Conservation (phyloP, 2,329 filamentous ascomycete species). For the Mariannaea elegans region DNA sequence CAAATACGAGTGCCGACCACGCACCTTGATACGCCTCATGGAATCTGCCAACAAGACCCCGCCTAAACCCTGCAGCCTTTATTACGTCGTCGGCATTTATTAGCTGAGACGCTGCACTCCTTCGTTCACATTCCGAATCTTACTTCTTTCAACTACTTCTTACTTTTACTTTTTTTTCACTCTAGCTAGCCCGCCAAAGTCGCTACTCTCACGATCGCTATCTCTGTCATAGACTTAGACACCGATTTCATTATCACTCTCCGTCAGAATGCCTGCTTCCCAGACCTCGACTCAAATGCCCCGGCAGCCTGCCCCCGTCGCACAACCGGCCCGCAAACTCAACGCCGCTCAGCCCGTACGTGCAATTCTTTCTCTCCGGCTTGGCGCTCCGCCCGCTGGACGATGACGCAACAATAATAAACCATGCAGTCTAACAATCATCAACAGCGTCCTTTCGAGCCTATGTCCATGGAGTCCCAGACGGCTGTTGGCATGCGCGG, state of each 20-base stretch:
- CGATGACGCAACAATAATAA: background rate
- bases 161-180: background rate
- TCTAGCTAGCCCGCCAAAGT: background rate
- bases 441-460: conserved; percentile 44
- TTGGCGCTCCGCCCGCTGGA: conserved; percentile 4
- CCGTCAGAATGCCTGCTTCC: conserved; percentile 28
- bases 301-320: conserved; percentile 44
- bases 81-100: conserved; percentile 4
- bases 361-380: conserved; percentile 14
- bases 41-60: conserved; percentile 1
- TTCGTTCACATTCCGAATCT: background rate
- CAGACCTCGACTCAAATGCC: conserved; percentile 42
- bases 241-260: background rate
- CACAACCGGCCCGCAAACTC: conserved; percentile 36
- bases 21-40: conserved; percentile 11
- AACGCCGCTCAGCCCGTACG: conserved; percentile 49
- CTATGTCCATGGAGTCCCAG: conserved; percentile 45
- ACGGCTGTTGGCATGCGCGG: conserved; percentile 44
- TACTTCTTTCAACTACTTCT: conserved; percentile 2
- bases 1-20: conserved; percentile 3
- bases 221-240: background rate
- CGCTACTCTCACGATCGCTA: background rate
- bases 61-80: conserved; percentile 6
- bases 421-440: background rate
- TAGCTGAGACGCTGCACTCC: conserved; percentile 12